Percentiles rank a stretch among this genome's conserved stretches.
These are phyloP conservation scores for Macrolepiota dolichaula DNA, from an alignment of 768 basidiomycete species.

Conservation along the genomic window DNA sequence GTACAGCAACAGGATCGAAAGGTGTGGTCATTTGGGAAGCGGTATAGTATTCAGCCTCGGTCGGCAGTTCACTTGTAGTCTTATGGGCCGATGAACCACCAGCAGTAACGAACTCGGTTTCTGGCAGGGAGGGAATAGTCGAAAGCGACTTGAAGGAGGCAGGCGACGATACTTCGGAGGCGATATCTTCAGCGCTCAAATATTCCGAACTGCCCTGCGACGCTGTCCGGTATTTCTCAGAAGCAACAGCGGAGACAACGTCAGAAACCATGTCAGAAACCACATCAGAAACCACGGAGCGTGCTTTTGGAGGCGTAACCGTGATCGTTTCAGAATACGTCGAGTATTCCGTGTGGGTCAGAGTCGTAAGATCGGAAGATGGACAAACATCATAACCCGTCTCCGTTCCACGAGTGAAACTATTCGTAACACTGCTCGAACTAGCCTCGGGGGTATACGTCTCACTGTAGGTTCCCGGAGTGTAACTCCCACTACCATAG, in stretches of 20 bases:
- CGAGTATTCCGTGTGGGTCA: constrained; percentile 24
- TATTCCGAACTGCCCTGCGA: constrained; percentile 55
- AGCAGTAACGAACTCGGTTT: constrained; percentile 43
- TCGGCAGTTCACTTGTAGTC: constrained; percentile 30
- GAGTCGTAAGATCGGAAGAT: constrained; percentile 46
- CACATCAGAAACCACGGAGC: constrained; percentile 26
- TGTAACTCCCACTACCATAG: constrained; percentile 18
- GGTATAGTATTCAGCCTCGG: constrained; percentile 45
- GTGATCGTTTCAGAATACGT: constrained; percentile 28
- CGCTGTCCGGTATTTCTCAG: constrained; percentile 39
- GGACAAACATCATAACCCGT: constrained; percentile 53
- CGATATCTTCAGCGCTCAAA: constrained; percentile 27
- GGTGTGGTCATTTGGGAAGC: constrained; percentile 28
- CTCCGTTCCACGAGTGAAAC: constrained; percentile 38
- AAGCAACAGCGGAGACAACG: constrained; percentile 27
- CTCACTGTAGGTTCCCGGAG: constrained; percentile 11
- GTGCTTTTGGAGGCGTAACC: constrained; percentile 26
- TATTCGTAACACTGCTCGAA: constrained; percentile 17
- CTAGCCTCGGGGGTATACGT: constrained; percentile 1
- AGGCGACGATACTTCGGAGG: constrained; percentile 30
- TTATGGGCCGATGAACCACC: constrained; percentile 25
- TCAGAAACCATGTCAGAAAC: constrained; percentile 24
- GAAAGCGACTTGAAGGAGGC: constrained; percentile 29
- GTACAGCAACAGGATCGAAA: neutral
- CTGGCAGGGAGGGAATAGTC: constrained; percentile 26